Base-by-base conservation (phyloP, 768 basidiomycete genomes). In the Dendrothele bispora region DNA sequence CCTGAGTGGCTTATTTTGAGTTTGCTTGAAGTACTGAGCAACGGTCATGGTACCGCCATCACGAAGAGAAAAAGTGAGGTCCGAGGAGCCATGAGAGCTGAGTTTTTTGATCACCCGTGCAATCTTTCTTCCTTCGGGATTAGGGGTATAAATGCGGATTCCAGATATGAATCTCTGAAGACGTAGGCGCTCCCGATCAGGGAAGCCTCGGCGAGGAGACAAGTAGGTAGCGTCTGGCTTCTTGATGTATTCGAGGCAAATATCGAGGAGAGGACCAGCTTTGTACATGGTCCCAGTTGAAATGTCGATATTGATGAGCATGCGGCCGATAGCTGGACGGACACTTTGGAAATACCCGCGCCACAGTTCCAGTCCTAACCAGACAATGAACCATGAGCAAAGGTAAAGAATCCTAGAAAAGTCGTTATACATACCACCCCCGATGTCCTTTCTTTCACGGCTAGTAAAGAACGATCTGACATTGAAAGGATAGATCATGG, bases 291-390 rank as follows among this genome's bases (percentile, higher is more conserved):
- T 74, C 1, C 82, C 86, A 0, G 86, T 86, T 2, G 78, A 81
- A 45, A 87, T 88, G 50, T 88, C 86, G 55, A 88, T 73, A 43
- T 88, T 88, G 60, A 88, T 76, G 14, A 81, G 62, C 68, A 88
- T 77, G 4, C 66, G 68, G 3, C 78, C 79, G 27, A 78, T 73
- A 0, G 77, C 83, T 14, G 85, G 86, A 14, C 86, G 73, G 7
- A 86, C 77, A 0, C 81, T 83, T 57, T 86, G 86, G 62, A 87
- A 88, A 49, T 86, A 88, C 0, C 85, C 86, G 2, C 86, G 74
- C 85, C 86, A 87, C 2, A 88, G 65, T 11, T 78, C 70, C 5
- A 88, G 69, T 1, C 85, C 86, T 38, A 30, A 10, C 17, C 17
- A 14, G 21, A 25, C 8, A 37, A 28, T 2, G 55, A 28, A 3